phyloP scores from a whole-genome alignment of 2,329 filamentous ascomycete species.

The Phialemoniopsis sp. region DNA sequence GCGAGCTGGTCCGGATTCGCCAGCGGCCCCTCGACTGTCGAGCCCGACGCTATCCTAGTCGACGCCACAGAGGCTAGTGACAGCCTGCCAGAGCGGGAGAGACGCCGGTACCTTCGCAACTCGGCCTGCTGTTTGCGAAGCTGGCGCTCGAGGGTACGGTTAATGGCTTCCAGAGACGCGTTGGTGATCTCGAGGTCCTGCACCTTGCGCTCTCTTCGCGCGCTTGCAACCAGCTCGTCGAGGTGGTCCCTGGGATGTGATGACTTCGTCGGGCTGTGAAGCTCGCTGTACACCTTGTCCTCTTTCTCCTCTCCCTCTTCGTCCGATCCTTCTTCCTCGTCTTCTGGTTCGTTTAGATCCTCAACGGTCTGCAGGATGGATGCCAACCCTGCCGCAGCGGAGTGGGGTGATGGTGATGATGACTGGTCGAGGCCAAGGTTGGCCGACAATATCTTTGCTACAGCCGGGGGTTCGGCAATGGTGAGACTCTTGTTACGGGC shows the following conservation, averaged over 20 bases:
- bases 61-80: conserved; percentile 49
- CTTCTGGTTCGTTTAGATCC: conserved; percentile 31
- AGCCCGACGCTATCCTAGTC: conserved; percentile 37
- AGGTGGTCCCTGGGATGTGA: conserved; percentile 52
- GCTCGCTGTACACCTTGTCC: conserved; percentile 24
- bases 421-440: conserved; percentile 9
- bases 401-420: not conserved
- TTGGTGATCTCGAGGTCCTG: conserved; percentile 96
- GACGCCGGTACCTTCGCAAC: conserved; percentile 76
- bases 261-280: conserved; percentile 56
- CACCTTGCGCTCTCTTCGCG: conserved; percentile 88
- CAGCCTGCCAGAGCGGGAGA: conserved; percentile 76
- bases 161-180: conserved; percentile 90
- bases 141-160: conserved; percentile 85
- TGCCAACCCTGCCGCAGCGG: conserved; percentile 34
- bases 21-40: conserved; percentile 30
- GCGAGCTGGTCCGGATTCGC: conserved; percentile 37
- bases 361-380: conserved; percentile 54
- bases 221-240: conserved; percentile 79
- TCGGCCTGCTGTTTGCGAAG: conserved; percentile 88
- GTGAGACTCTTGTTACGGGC: conserved; percentile 17
- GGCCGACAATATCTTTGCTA: conserved; percentile 28
- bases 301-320: conserved; percentile 21
- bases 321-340: conserved; percentile 18
- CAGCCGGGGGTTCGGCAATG: conserved; percentile 28